Percentiles rank a stretch among this genome's conserved stretches.
Evolutionary conservation across 2,329 filamentous ascomycete genomes (phyloP).

Genomic region (Claviceps humidiphila): DNA sequence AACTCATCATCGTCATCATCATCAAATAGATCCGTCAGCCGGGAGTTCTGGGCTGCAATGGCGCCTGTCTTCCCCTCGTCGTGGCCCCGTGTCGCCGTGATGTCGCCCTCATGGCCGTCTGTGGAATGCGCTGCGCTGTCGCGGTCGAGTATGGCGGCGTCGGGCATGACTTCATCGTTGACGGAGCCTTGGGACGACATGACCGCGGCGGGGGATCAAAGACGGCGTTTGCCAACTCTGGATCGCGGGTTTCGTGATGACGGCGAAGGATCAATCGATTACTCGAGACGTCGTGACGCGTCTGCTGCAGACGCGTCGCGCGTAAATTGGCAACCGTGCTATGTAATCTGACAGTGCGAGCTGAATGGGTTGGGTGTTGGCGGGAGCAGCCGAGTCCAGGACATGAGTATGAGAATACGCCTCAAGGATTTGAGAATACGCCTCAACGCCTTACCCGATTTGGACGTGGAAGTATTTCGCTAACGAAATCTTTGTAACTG

Average conservation of each 20-base stretch:
- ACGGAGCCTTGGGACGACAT: slow-evolving; percentile 15
- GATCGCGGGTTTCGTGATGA: no score
- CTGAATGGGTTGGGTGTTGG: slow-evolving; percentile 15
- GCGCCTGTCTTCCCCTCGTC: slow-evolving; percentile 16
- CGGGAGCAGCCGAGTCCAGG: background rate
- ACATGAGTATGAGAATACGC: no score
- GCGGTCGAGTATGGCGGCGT: slow-evolving; percentile 11
- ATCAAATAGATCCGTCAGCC: slow-evolving; percentile 45
- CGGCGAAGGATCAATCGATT: no score
- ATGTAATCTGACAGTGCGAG: no score
- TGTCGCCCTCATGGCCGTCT: slow-evolving; percentile 25
- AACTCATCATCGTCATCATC: slow-evolving; percentile 49
- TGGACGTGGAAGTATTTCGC: no score
- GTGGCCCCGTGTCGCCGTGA: slow-evolving; percentile 18
- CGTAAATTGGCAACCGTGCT: no score
- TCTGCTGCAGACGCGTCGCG: no score
- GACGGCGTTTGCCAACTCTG: slow-evolving; percentile 15
- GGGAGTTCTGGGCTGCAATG: slow-evolving; percentile 30
- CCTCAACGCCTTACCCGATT: no score
- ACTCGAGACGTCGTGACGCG: no score
- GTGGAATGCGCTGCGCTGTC: slow-evolving; percentile 11
- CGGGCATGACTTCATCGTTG: slow-evolving; percentile 23
- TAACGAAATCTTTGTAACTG: no score
- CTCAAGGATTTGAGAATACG: no score
- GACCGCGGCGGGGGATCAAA: slow-evolving; percentile 25